Conservation (phyloP, 768 basidiomycete species). For the Mycena vitilis region DNA sequence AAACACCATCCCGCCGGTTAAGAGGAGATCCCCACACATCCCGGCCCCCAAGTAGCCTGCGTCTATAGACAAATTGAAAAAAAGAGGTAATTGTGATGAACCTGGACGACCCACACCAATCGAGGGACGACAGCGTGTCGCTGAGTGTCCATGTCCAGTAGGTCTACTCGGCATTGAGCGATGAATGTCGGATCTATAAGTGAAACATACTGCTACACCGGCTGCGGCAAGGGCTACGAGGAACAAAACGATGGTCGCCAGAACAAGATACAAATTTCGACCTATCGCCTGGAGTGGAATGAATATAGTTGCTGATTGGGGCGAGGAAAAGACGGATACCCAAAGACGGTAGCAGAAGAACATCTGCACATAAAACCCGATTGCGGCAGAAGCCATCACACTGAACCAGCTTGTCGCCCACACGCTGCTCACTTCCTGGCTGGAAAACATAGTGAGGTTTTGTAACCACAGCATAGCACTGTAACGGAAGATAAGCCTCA, state of each 20-base stretch:
- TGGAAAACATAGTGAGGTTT: background rate
- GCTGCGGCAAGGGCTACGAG: background rate
- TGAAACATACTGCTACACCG: background rate
- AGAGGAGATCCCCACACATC: background rate
- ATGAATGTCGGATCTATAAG: background rate
- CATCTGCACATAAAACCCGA: constrained; percentile 2
- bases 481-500: background rate
- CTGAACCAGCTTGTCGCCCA: background rate
- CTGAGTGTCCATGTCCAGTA: background rate
- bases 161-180: background rate
- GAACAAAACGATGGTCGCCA: background rate
- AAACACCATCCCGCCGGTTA: background rate
- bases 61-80: background rate
- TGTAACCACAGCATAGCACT: constrained; percentile 5
- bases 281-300: background rate
- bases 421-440: background rate
- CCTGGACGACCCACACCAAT: background rate
- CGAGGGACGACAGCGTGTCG: too few relatives aligned
- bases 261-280: background rate
- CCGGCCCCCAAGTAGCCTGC: background rate
- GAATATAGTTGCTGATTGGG: too few relatives aligned
- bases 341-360: constrained; percentile 4
- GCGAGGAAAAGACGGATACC: background rate
- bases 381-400: background rate
- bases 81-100: background rate